phyloP scores from a whole-genome alignment of 2,329 filamentous ascomycete species.

The Dissoconium aciculare region DNA sequence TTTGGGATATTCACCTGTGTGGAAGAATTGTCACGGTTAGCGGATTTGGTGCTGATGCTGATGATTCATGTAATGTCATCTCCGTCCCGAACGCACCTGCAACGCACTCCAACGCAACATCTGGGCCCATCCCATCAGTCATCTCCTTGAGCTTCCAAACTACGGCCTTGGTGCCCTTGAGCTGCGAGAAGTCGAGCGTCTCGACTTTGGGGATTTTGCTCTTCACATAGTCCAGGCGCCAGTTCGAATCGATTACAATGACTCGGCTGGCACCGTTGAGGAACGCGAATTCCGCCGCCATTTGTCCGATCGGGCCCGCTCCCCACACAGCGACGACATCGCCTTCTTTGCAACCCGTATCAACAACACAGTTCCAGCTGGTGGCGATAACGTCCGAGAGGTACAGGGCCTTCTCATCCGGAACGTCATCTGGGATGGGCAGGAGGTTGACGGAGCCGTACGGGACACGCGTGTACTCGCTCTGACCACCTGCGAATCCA shows the following conservation, averaged over 20 bases:
- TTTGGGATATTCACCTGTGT: conserved; percentile 48
- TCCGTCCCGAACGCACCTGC: conserved; percentile 37
- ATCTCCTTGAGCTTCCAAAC: conserved; percentile 60
- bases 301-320: conserved; percentile 74
- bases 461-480: conserved; percentile 73
- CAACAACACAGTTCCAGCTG: conserved; percentile 67
- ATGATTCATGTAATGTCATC: neutral
- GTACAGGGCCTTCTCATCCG: conserved; percentile 72
- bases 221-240: conserved; percentile 54
- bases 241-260: conserved; percentile 65
- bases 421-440: conserved; percentile 60
- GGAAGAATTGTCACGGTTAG: too few relatives aligned
- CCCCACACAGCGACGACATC: conserved; percentile 76
- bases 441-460: conserved; percentile 68
- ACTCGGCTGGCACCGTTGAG: conserved; percentile 59
- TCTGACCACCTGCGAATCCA: conserved; percentile 75
- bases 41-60: conserved; percentile 25
- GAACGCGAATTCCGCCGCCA: conserved; percentile 52
- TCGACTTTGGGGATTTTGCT: conserved; percentile 50
- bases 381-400: conserved; percentile 69
- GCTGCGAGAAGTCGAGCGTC: conserved; percentile 52
- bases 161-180: conserved; percentile 46
- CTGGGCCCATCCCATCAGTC: conserved; percentile 52
- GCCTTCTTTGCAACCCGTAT: conserved; percentile 63
- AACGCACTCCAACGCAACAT: conserved; percentile 53